Evolutionary conservation across 2,329 filamentous ascomycete genomes (phyloP), one percentile per base, ranked within the genome.

Genomic region (Bretziella fagacearum): DNA sequence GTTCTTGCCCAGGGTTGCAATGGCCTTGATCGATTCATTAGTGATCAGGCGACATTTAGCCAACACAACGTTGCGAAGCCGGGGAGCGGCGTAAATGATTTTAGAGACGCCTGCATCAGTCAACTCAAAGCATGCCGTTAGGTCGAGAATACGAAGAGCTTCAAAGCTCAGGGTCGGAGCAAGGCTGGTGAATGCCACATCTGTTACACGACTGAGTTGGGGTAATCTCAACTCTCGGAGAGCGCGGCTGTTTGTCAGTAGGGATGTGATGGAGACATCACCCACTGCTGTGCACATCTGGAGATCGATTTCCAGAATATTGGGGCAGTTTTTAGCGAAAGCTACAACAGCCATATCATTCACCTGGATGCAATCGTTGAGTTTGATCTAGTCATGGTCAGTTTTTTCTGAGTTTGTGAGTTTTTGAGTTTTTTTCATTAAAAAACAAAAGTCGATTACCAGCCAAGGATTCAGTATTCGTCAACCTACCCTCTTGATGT

Each of bases 41-140:
- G 91, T 96, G 56, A 98, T 84, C 57, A 87, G 81, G 53, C 82
- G 77, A 62, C 91, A 98, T 64, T 98, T 98, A 53, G 87, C 85
- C 13, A 98, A 72, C 4, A 98, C 87, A 2, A 98, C 69, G 58
- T 96, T 96, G 46, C 91, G 80, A 45, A 98, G 70, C 8, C 87
- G 79, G 4, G 91, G 91, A 3, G 91, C 87, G 2, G 81, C 78
- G 13, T 78, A 73, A 48, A 96, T 83, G 53, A 98, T 94, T 58
- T 79, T 86, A 56, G 86, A 79, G 2, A 98, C 82, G 10, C 86
- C 84, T 35, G 80, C 77, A 59, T 98, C 91, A 26, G 84, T 85
- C 50, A 98, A 67, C 51, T 81, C 78, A 33, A 74, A 69, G 62
- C 89, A 96, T 18, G 84, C 91, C 0, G 91, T 96, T 17, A 98